Evolutionary conservation across 2,329 filamentous ascomycete species (phyloP).

Genomic region (Fusarium penzigii): DNA sequence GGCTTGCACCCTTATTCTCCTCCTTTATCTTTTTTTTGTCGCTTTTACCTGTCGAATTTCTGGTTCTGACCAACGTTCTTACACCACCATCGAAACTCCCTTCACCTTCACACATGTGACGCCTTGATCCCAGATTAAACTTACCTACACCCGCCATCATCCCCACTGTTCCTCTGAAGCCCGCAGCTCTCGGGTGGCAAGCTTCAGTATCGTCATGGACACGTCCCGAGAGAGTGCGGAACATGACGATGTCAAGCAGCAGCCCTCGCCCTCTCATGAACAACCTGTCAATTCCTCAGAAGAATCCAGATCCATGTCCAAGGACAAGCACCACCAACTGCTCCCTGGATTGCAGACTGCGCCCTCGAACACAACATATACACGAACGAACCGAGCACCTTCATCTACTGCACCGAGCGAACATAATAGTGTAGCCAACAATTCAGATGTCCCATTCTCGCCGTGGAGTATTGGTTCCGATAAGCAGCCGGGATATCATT

Average conservation of each 20-base stretch:
- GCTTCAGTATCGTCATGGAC: constrained; percentile 24
- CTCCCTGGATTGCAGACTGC: constrained; percentile 8
- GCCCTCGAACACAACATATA: constrained; percentile 6
- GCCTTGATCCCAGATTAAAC: neutral
- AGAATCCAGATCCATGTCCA: constrained; percentile 13
- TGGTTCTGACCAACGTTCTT: neutral
- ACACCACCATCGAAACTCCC: neutral
- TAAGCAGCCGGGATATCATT: constrained; percentile 36
- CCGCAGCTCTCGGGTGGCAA: constrained; percentile 20
- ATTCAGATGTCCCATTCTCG: constrained; percentile 34
- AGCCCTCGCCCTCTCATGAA: neutral
- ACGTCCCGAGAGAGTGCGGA: constrained; percentile 15
- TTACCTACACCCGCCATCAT: neutral
- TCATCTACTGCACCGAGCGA: constrained; percentile 21
- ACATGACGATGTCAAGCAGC: constrained; percentile 6
- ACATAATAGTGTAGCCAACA: constrained; percentile 12
- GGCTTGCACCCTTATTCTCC: too few species aligned
- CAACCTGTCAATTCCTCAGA: constrained; percentile 14
- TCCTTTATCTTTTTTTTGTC: neutral
- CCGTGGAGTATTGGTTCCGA: constrained; percentile 47
- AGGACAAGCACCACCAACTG: neutral
- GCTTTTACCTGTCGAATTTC: neutral
- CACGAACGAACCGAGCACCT: constrained; percentile 10
- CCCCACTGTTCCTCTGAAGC: neutral
- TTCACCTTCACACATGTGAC: neutral